A percentile compares a stretch with the other conserved stretches of the same genome.
Evolutionary conservation across 345 rosid species (phyloP).

Genomic region (Eucalyptus pauciflora): DNA sequence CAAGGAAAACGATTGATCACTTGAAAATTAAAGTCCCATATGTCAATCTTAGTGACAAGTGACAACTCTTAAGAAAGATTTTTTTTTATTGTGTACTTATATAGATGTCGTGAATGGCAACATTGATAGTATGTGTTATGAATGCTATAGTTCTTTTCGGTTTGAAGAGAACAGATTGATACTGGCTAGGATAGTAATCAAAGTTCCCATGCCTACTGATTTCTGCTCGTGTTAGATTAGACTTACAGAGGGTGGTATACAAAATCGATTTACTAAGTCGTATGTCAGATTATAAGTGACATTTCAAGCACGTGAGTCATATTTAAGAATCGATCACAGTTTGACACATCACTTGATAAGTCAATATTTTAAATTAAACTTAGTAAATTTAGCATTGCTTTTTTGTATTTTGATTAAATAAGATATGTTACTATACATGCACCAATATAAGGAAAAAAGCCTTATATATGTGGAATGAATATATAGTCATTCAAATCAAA

Average conservation of each 20-base stretch:
- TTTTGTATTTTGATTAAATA: not conserved
- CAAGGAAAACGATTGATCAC: not conserved
- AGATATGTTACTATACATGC: not conserved
- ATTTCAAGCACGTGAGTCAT: not conserved
- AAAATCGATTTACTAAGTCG: not conserved
- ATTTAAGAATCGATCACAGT: not conserved
- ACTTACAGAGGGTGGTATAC: not conserved
- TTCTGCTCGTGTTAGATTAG: not conserved
- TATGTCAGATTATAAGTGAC: not conserved
- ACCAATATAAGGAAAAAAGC: not conserved
- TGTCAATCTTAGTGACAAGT: not conserved
- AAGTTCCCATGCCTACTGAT: not conserved
- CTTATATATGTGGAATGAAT: not conserved
- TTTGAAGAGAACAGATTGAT: not conserved
- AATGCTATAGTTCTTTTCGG: not conserved
- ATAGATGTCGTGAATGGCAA: not conserved
- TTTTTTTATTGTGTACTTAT: not conserved
- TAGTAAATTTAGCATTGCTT: not conserved
- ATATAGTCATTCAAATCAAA: not conserved
- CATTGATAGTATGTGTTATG: not conserved
- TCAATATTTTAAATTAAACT: not conserved
- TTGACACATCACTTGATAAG: not conserved
- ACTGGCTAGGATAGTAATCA: not conserved
- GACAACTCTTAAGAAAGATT: not conserved
- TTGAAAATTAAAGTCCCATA: not conserved